Percentiles rank a stretch among this genome's conserved stretches.
These are phyloP conservation scores for Heliamphora exappendiculata DNA, from an alignment of 148 eudicot genomes.

Conservation along the genomic window DNA sequence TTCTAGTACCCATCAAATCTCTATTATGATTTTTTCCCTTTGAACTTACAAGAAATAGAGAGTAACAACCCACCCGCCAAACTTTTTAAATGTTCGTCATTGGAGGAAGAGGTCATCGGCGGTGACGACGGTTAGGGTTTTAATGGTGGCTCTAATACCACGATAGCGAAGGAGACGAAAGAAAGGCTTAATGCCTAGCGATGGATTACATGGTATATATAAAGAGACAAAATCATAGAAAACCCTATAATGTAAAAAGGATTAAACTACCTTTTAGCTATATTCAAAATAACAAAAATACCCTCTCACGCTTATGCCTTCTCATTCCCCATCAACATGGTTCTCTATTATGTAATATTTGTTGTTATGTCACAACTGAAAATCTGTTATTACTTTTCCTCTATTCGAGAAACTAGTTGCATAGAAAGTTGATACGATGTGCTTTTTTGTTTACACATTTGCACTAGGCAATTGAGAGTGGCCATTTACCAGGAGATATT, in stretches of 20 bases:
- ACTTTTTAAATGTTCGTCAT: too few relatives aligned
- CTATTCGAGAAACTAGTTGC: not conserved
- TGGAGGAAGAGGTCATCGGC: too few relatives aligned
- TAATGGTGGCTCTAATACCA: too few relatives aligned
- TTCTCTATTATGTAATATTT: not conserved
- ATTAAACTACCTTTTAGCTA: not conserved
- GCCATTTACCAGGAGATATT: constrained; percentile 13
- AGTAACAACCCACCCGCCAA: too few relatives aligned
- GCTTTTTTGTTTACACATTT: not conserved
- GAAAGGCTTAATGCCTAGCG: too few relatives aligned
- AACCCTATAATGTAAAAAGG: not conserved
- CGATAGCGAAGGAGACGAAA: too few relatives aligned
- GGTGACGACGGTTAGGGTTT: too few relatives aligned
- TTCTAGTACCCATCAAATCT: not conserved
- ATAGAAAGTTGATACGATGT: not conserved
- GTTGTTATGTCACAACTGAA: not conserved
- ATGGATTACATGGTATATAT: not conserved
- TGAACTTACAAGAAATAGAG: not conserved
- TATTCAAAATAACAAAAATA: too few relatives aligned
- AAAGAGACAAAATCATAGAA: not conserved
- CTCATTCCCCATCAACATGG: not conserved
- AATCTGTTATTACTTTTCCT: not conserved
- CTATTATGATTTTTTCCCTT: not conserved
- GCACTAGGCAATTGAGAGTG: constrained; percentile 17
- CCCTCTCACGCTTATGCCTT: too few relatives aligned